Base-by-base conservation (phyloP, 106 monocot species). In the Platanthera guangdongensis region DNA sequence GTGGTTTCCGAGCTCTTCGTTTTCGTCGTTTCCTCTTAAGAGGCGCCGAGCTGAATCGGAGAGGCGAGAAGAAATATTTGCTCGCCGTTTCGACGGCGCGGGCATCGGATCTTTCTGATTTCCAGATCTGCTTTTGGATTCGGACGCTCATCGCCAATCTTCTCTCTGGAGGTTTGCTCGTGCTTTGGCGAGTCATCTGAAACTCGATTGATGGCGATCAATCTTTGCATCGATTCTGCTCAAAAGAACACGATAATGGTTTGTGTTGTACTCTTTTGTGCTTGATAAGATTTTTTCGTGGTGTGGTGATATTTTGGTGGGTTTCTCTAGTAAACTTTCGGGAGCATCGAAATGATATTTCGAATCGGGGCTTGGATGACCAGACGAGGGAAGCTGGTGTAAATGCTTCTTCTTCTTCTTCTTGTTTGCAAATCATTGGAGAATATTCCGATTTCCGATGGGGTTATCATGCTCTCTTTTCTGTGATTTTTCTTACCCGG, bases 1-100 rank as follows among this genome's bases (percentile, higher is more conserved):
- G 39, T 65, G 65, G 30, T 30, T 32, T 65, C 30, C 30, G 65
- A 65, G 65, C 65, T 65, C 11, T 65, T 32, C 30, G 65, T 65
- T 65, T 65, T 65, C 65, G 65, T 65, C 65, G 12, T 65, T 65
- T 65, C 32, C 65, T 32, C 65, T 32, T 32, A 19, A 39, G 65
- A 25, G 12, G 32, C 65, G 65, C 30, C 11, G 30, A 19, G 32
- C 25, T 4, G 65, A 65, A 21, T 5, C n/a, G 19, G 59, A 60
- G 21, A 60, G 59, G 6, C 8, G 19, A 60, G 19, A 6, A 65
- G 62, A 63, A 22, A 25, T 63, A 18, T 63, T 22, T 21, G 0
- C 21, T 21, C 1, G 22, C 21, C 21, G 7, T 63, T 21, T 22
- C 22, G 21, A 65, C 12, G 32, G 4, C 25, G 28, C 30, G 28